phyloP scores from a whole-genome alignment of 441 rosid species.

The Erysimum cheiri region DNA sequence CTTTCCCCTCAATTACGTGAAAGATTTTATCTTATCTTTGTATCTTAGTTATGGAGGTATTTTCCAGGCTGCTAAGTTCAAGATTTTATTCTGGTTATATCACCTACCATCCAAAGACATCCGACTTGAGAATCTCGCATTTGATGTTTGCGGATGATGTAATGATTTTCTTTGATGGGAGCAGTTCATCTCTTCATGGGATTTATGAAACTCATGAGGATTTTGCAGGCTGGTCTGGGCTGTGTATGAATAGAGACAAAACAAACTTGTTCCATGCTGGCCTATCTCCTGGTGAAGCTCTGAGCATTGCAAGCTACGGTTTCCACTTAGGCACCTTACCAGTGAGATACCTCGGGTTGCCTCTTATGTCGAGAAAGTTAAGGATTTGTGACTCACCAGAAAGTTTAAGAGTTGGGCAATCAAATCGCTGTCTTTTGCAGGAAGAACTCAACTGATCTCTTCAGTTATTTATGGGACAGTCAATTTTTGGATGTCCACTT shows the following conservation, averaged over 20 bases:
- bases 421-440: background rate
- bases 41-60: too few species aligned
- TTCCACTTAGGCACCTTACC: background rate
- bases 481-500: background rate
- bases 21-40: too few species aligned
- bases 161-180: background rate
- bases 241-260: background rate
- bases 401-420: background rate
- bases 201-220: background rate
- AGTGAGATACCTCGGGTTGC: background rate
- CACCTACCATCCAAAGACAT: accelerated
- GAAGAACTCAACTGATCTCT: accelerated
- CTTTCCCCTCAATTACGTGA: slow-evolving; percentile 32
- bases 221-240: background rate
- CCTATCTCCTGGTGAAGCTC: accelerated
- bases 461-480: background rate
- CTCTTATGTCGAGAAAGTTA: background rate
- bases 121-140: background rate
- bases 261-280: background rate
- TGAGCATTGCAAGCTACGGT: background rate
- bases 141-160: background rate
- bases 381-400: accelerated
- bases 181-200: background rate
- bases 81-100: background rate
- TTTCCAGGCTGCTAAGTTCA: background rate